Percentiles rank a stretch among this genome's conserved stretches.
phyloP scores from a whole-genome alignment of 164 flowering plant genomes.

The Vitis rotundifolia region DNA sequence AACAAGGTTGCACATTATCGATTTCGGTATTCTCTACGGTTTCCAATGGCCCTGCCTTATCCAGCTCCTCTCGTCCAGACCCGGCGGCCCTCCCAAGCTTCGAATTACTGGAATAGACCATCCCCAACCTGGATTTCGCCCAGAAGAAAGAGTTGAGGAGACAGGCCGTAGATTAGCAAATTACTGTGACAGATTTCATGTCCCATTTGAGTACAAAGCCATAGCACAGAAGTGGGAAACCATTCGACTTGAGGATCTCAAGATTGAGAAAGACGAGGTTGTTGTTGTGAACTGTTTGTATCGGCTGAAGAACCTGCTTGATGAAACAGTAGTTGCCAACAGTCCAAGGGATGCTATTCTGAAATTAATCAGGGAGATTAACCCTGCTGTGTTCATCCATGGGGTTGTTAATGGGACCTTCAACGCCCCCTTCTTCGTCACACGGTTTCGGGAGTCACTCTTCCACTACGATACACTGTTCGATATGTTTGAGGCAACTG shows the following conservation, averaged over 20 bases:
- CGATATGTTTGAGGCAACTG: conserved; percentile 15
- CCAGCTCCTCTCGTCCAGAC: conserved; percentile 29
- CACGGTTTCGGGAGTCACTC: conserved; percentile 17
- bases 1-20: conserved; percentile 31
- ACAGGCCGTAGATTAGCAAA: conserved; percentile 28
- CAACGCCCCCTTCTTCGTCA: conserved; percentile 11
- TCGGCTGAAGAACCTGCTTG: conserved; percentile 23
- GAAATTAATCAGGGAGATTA: conserved; percentile 9
- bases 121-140: conserved; percentile 40
- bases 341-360: conserved; percentile 17
- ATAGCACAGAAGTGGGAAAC: conserved; percentile 44
- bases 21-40: conserved; percentile 39
- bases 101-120: conserved; percentile 40
- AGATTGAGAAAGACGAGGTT: conserved; percentile 24
- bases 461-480: conserved; percentile 15
- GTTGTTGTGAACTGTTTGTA: conserved; percentile 27
- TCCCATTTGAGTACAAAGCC: conserved; percentile 28
- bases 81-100: conserved; percentile 37
- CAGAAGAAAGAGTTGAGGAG: conserved; percentile 34
- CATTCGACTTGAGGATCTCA: conserved; percentile 30
- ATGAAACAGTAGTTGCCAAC: conserved; percentile 9
- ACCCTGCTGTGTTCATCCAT: conserved; percentile 18
- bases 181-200: conserved; percentile 27
- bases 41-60: conserved; percentile 50
- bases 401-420: conserved; percentile 15